Base-by-base conservation (phyloP, 352 stramenopile genomes). In the Peronospora farinosa region DNA sequence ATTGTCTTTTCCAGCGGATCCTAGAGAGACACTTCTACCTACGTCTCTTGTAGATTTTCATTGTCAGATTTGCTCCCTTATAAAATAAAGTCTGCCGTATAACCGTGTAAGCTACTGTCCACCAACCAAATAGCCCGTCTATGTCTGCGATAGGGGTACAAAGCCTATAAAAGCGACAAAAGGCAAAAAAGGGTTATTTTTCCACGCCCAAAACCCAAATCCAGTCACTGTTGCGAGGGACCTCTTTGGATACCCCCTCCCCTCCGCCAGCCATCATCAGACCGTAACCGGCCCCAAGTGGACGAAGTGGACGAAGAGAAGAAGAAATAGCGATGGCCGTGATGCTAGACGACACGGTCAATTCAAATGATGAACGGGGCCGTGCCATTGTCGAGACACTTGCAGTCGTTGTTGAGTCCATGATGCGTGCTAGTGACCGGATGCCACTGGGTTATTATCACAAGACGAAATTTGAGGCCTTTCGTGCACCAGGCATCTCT, bases 381-480 rank as follows among this genome's bases (percentile, higher is more conserved):
- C 74, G 68, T 42, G 82, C 82, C 40, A 86, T 93, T 42, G 79
- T 88, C 42, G 74, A 89, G 63, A 88, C 80, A 33, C 62, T 93
- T 39, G 77, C 82, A 11, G 72, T 72, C 19, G 77, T 93, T 15
- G 65, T 90, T 15, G 76, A 92, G 56, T 85, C 74, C 27, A 88
- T 93, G 74, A 70, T 93, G 25, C 78, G 83, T 47, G 57, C 72
- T 9, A 79, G 61, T 47, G 79, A 88, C 10, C 70, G 70, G 10
- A 63, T 82, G 47, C 72, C 65, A 11, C 38, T 70, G 19, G 63
- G 75, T 7, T 88, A 88, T 54, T 62, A 71, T 40, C 64, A 73
- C 27, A 74, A 78, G 36, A 85, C 79, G 37, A 93, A 93, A 65
- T 93, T 93, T 47, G 80, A 93, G 54, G 82, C 82, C 19, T 92